Evolutionary conservation across 2,329 filamentous ascomycete species (phyloP).

Genomic region (Apiospora pterosperma): DNA sequence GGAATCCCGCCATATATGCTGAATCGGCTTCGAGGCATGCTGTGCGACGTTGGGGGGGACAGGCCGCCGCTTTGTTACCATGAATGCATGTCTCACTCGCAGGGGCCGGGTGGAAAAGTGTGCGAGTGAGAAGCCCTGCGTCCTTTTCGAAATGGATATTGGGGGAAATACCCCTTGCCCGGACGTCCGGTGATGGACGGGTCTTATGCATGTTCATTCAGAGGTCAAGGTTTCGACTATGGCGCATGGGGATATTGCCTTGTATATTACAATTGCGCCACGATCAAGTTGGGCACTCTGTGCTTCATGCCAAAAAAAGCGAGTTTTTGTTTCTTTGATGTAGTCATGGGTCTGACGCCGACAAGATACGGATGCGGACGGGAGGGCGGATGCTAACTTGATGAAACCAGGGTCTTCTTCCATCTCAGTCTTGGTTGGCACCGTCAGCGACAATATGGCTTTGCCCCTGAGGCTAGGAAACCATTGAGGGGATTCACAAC

Average conservation of each 20-base stretch:
- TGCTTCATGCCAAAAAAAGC: neutral
- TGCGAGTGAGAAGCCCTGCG: neutral
- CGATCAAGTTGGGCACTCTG: neutral
- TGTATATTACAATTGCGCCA: neutral
- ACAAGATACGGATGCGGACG: no score
- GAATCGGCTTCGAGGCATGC: neutral
- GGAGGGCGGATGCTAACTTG: neutral
- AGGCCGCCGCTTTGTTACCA: neutral
- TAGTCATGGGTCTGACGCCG: neutral
- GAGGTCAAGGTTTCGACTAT: neutral
- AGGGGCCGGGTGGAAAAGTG: neutral
- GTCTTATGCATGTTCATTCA: neutral
- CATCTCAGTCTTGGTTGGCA: neutral
- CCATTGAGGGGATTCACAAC: neutral
- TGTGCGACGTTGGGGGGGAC: neutral
- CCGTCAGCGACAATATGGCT: neutral
- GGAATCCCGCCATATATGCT: neutral
- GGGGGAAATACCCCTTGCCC: neutral
- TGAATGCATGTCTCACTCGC: slow-evolving; percentile 1
- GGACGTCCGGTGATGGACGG: neutral
- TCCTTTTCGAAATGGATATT: neutral
- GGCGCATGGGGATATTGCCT: neutral
- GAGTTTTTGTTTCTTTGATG: neutral
- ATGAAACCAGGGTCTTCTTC: neutral
- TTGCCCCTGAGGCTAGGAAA: neutral